These are phyloP conservation scores for Helenozyma baotianmanensis DNA, from an alignment of 805 yeast species.

Conservation along the genomic window DNA sequence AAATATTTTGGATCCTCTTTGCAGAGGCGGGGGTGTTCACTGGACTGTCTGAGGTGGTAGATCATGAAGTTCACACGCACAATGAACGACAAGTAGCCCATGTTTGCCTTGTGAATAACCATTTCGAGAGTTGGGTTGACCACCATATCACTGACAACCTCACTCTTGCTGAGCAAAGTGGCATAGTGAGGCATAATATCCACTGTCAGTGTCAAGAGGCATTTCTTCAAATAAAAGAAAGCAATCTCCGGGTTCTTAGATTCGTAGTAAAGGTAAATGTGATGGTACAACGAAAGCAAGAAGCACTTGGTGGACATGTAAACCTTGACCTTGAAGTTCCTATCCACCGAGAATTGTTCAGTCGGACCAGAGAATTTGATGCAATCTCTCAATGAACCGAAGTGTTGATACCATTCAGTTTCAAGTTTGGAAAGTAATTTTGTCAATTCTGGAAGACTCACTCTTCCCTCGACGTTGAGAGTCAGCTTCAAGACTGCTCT, in stretches of 20 bases:
- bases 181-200: constrained; percentile 19
- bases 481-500: constrained; percentile 5
- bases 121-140: constrained; percentile 17
- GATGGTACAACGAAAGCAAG: constrained; percentile 15
- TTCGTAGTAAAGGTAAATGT: constrained; percentile 16
- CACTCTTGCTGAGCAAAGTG: constrained; percentile 12
- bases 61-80: constrained; percentile 28
- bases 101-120: constrained; percentile 29
- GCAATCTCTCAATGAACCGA: constrained; percentile 9
- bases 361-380: constrained; percentile 1
- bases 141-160: constrained; percentile 19
- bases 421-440: constrained; percentile 6
- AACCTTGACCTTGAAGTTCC: constrained; percentile 15
- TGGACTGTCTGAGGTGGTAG: constrained; percentile 17
- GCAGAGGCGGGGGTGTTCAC: constrained; percentile 17
- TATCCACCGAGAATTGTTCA: constrained; percentile 3
- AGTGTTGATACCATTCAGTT: constrained; percentile 7
- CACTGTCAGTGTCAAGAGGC: constrained; percentile 9
- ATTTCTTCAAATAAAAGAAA: constrained; percentile 14
- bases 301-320: constrained; percentile 13
- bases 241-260: constrained; percentile 6
- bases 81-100: constrained; percentile 25
- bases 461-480: constrained; percentile 6
- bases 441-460: constrained; percentile 9
- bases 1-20: constrained; percentile 5